Evolutionary conservation across 495 filamentous ascomycete genomes (phyloP), one percentile per base, ranked within the genome.

Genomic region (Lophium mytilinum): DNA sequence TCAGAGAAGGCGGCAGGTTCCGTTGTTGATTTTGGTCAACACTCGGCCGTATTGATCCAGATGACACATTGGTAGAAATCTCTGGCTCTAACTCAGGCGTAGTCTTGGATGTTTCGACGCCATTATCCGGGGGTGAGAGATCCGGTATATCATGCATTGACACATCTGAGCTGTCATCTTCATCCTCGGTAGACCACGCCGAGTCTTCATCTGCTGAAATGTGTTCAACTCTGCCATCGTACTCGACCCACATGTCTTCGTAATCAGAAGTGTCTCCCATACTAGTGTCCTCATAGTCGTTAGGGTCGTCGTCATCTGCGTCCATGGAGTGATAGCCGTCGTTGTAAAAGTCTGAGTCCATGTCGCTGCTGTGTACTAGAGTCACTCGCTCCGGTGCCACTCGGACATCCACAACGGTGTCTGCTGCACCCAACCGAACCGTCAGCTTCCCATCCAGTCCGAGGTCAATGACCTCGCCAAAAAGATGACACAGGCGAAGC

Each of bases 391-490:
- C 80, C 10, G 71, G 51, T 1, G 72, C 58, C 42, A 82, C 64
- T 11, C 62, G 69, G 48, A 83, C 60, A 57, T 85, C 82, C 14
- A 67, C 64, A 17, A 75, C 73, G n/a, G 73, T 60, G 14, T 70
- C 60, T 21, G 73, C 48, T 5, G 73, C 76, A 12, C 77, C 76
- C 42, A 86, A 68, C 19, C 81, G 73, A 36, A 86, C 73, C 1
- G 72, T 76, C 7, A 83, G 60, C 4, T 68, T 62, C 1, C 83
- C 83, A 64, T 83, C 78, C 11, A 77, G 61, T 24, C 74, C 72
- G 8, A 80, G 68, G 47, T 79, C 74, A 11, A 83, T 68, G 19
- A 86, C 69, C 58, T 82, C 78, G 4, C 82, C 83, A 56, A 84
- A 62, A 30, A 30, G 24, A 6, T 30, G 24, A 30, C 24, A 30